Percentiles rank a stretch among this genome's conserved stretches.
Conservation (phyloP, 1,284 basidiomycete genomes). For the Ceratobasidium sp. region DNA sequence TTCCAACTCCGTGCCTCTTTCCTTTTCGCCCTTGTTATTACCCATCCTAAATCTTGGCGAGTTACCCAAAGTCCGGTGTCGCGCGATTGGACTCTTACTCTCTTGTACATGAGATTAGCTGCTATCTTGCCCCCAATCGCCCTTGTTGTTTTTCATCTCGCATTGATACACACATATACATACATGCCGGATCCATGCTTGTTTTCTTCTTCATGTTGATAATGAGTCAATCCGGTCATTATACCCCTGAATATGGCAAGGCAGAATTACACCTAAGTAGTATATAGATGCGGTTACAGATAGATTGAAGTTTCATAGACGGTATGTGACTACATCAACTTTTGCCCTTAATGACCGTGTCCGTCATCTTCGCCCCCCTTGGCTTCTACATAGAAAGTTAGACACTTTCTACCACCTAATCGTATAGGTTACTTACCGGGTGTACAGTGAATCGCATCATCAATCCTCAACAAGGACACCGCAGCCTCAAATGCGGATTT, state of each 20-base stretch:
- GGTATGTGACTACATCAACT: conserved; percentile 20
- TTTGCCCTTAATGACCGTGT: conserved; percentile 28
- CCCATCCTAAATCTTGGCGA: background rate
- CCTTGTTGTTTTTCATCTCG: conserved; percentile 29
- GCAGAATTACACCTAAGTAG: background rate
- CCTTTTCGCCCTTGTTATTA: background rate
- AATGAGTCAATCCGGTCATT: conserved; percentile 32
- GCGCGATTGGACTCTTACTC: conserved; percentile 17
- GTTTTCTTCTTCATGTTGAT: conserved; percentile 37
- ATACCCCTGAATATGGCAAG: conserved; percentile 25
- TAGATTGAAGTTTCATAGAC: conserved; percentile 29
- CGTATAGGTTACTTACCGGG: conserved; percentile 61
- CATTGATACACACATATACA: conserved; percentile 39
- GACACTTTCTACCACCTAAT: background rate
- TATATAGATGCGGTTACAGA: conserved; percentile 5
- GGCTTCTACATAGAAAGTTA: conserved; percentile 16
- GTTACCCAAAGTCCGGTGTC: conserved; percentile 9
- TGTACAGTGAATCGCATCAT: conserved; percentile 87
- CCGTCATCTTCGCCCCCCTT: conserved; percentile 37
- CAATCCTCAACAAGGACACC: conserved; percentile 91
- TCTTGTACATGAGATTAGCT: conserved; percentile 2
- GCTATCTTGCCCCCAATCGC: background rate
- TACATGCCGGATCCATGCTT: conserved; percentile 39
- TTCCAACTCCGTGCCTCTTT: background rate
- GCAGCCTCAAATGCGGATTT: conserved; percentile 98